Conservation (phyloP, 306 rosid genomes). For the Cicer judaicum region DNA sequence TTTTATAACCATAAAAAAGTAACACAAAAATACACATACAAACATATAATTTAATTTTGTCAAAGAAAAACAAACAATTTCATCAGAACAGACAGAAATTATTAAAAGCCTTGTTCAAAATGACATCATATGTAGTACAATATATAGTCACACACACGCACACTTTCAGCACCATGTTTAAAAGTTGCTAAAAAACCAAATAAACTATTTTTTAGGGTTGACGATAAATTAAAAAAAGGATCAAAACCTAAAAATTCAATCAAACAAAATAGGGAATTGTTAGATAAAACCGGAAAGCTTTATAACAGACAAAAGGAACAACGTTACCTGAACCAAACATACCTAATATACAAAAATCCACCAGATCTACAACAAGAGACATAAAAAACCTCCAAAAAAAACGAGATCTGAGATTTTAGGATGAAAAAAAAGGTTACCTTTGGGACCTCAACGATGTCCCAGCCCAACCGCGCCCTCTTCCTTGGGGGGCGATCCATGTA, state of each 20-base stretch:
- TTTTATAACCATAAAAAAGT: not conserved
- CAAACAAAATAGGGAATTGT: not conserved
- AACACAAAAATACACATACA: not conserved
- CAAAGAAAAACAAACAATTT: not conserved
- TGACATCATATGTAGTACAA: not conserved
- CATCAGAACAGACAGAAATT: not conserved
- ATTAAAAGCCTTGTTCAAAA: not conserved
- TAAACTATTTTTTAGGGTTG: too few species aligned
- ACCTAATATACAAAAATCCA: constrained; percentile 43
- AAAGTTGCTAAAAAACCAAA: not conserved
- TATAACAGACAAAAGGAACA: not conserved
- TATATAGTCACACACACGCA: too few species aligned
- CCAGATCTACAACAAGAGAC: constrained; percentile 53
- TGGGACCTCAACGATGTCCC: constrained; percentile 85
- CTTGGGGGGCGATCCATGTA: constrained; percentile 93
- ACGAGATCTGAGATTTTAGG: constrained; percentile 45
- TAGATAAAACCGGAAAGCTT: not conserved
- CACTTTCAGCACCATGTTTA: not conserved
- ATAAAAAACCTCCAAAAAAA: constrained; percentile 18
- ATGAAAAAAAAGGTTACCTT: constrained; percentile 65
- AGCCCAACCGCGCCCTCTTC: constrained; percentile 92
- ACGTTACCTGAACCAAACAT: constrained; percentile 34
- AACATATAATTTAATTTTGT: not conserved
- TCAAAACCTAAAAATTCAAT: not conserved
- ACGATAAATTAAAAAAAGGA: not conserved